Conservation (phyloP, 177 flowering plant genomes). For the Vitis hybrid region DNA sequence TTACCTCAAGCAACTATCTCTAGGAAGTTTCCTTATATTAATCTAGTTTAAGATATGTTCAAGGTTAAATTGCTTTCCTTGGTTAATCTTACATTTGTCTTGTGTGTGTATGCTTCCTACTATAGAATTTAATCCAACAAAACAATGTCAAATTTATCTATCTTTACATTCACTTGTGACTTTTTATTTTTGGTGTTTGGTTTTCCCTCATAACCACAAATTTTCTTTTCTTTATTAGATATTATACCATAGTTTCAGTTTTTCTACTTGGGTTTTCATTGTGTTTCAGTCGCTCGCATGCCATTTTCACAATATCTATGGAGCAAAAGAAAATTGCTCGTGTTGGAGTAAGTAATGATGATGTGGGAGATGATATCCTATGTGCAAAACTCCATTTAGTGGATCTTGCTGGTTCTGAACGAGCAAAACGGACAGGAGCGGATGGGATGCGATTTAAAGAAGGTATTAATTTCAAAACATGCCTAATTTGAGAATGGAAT, state of each 20-base stretch:
- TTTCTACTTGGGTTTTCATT: neutral
- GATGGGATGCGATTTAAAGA: slow-evolving; percentile 93
- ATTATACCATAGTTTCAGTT: neutral
- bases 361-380: slow-evolving; percentile 66
- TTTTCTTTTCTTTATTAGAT: neutral
- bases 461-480: slow-evolving; percentile 42
- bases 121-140: no score
- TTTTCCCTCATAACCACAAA: no score
- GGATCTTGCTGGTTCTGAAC: slow-evolving; percentile 96
- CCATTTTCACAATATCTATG: slow-evolving; percentile 89
- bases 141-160: no score
- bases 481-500: neutral
- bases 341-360: slow-evolving; percentile 38
- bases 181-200: no score
- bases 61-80: no score
- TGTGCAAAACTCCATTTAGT: slow-evolving; percentile 94
- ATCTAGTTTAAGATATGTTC: no score
- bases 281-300: slow-evolving; percentile 90
- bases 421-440: slow-evolving; percentile 94
- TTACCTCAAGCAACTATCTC: no score
- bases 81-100: no score
- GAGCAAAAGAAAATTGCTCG: slow-evolving; percentile 69
- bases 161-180: no score
- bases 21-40: no score
- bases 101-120: no score